phyloP scores from a whole-genome alignment of 352 stramenopile genomes.

The Blastocystis sp. region DNA sequence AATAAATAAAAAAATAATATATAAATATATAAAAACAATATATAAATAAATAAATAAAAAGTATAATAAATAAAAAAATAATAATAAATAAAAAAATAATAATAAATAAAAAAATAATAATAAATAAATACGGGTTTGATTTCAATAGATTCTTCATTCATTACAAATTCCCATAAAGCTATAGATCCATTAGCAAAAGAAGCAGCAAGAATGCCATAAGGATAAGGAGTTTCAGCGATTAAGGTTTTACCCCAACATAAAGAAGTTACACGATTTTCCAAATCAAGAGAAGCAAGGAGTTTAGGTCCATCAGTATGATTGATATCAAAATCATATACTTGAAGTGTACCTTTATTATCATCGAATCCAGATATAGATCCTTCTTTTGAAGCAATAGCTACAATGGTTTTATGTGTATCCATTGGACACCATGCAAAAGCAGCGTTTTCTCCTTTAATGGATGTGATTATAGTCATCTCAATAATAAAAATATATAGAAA shows the following conservation, averaged over 20 bases:
- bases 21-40: too few relatives aligned
- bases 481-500: too few relatives aligned
- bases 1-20: too few relatives aligned
- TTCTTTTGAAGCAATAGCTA: constrained; percentile 19
- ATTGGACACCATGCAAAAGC: constrained; percentile 22
- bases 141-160: too few relatives aligned
- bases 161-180: too few relatives aligned
- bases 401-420: constrained; percentile 3
- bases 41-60: too few relatives aligned
- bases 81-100: too few relatives aligned
- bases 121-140: too few relatives aligned
- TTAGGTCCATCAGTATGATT: background rate
- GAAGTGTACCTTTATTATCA: background rate
- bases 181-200: background rate
- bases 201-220: background rate
- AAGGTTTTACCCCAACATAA: constrained; percentile 1
- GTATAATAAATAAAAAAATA: too few relatives aligned
- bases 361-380: background rate
- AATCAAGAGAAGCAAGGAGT: background rate
- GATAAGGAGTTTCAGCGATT: background rate
- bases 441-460: too few relatives aligned
- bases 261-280: background rate
- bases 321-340: constrained; percentile 5
- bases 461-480: too few relatives aligned
- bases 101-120: too few relatives aligned